Percentiles rank a stretch among this genome's conserved stretches.
Evolutionary conservation across 139 green algal species (phyloP).

Genomic region (Tetradesmus obliquus): DNA sequence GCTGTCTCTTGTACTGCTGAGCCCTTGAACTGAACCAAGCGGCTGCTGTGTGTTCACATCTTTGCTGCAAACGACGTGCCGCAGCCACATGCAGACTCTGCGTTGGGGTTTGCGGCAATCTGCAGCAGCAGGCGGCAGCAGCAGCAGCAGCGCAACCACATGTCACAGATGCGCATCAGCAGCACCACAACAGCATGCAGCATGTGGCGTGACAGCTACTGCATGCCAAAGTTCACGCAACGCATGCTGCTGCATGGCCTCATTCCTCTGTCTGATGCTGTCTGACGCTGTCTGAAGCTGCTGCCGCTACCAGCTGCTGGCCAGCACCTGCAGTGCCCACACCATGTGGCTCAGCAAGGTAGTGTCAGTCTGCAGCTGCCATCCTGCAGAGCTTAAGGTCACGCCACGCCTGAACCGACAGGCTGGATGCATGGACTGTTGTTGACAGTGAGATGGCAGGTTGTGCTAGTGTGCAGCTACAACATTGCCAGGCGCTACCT

Average conservation of each 20-base stretch:
- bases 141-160: neutral
- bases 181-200: neutral
- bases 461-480: too few species aligned
- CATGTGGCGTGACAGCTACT: neutral
- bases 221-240: too few species aligned
- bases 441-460: too few species aligned
- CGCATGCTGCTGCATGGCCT: too few species aligned
- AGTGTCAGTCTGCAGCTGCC: neutral
- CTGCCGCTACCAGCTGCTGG: neutral
- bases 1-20: neutral
- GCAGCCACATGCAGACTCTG: conserved; percentile 84
- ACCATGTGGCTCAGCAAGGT: neutral
- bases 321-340: neutral
- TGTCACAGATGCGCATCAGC: neutral
- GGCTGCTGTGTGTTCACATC: neutral
- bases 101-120: conserved; percentile 84
- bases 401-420: too few species aligned
- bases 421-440: neutral
- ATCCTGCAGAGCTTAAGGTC: neutral
- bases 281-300: neutral
- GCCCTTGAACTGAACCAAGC: neutral
- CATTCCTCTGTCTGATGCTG: neutral
- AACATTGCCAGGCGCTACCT: neutral
- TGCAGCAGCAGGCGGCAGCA: conserved; percentile 36
- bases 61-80: conserved; percentile 88